Percentiles rank a stretch among this genome's conserved stretches.
phyloP scores from a whole-genome alignment of 345 rosid genomes.

The Toxicodendron radicans region DNA sequence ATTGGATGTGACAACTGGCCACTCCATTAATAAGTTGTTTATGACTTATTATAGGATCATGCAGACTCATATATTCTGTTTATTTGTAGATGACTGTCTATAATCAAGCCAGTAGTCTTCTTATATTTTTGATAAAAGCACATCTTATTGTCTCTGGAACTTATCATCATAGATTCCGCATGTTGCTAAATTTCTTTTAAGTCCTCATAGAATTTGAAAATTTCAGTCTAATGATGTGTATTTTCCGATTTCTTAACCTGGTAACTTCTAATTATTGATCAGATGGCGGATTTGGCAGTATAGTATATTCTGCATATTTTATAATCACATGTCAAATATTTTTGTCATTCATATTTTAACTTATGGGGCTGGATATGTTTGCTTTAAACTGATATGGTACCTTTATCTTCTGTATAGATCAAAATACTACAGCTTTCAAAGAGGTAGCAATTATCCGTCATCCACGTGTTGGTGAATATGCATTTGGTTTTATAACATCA shows the following conservation, averaged over 20 bases:
- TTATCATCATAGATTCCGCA: neutral
- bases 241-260: neutral
- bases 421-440: conserved; percentile 91
- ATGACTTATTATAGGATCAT: neutral
- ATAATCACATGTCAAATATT: neutral
- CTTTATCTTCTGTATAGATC: conserved; percentile 49
- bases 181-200: neutral
- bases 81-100: neutral
- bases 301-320: neutral
- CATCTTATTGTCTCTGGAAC: neutral
- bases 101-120: neutral
- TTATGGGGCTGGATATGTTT: neutral
- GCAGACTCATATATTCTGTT: neutral
- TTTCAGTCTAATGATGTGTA: neutral
- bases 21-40: neutral
- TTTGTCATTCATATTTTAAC: conserved; percentile 2
- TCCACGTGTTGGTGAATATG: conserved; percentile 95
- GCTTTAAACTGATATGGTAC: conserved; percentile 11
- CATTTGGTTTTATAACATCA: conserved; percentile 92
- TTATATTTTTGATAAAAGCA: neutral
- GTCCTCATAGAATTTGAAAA: neutral
- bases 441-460: conserved; percentile 95
- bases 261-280: neutral
- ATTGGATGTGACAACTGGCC: neutral
- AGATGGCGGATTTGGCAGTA: neutral